Base-by-base conservation (phyloP, 2,329 filamentous ascomycete species). In the Graphilbum sp. region DNA sequence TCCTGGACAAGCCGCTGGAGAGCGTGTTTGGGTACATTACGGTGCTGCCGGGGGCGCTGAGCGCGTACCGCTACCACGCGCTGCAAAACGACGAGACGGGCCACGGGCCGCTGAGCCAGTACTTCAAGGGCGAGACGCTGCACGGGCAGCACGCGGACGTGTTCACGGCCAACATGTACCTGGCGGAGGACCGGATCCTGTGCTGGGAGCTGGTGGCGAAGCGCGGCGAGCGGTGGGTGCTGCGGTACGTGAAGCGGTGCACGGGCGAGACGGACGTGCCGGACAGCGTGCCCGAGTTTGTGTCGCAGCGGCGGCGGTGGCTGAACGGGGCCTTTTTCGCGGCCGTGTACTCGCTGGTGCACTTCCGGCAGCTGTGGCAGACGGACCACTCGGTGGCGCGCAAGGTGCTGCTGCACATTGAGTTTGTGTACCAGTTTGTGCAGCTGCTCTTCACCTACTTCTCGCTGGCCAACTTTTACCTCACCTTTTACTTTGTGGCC, bases 241-340 rank as follows among this genome's bases (percentile, higher is more conserved):
- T 98, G 60, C 95, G 95, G 59, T 98, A 96, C 50, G 92, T 98
- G 46, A 94, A 94, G 64, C 80, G 79, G 47, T 94, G 90, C 45
- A 93, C 83, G 34, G 90, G 92, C 54, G 92, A 98, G 62, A 98
- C 92, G 0, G 90, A 98, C 64, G 90, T 98, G 39, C 90, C 87
- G 83, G 90, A 98, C 57, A 61, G 83, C 9, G 83, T 98, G 2
- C 87, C 92, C 2, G 90, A 98, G 51, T 98, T 98, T 53, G 87
- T 98, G 52, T 96, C 87, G 0, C 90, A 98, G 54, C 80, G 90
- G 52, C 76, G 90, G 54, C 75, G 90, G 58, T 98, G 90, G 90
- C 76, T 98, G 44, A 98, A 98, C 55, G 90, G 90, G 53, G 90
- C 90, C 47, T 98, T 98, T 65, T 98, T 98, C 55, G 92, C 90